Conservation (phyloP, 1,284 basidiomycete genomes). For the Cutaneotrichosporon spelunceum region DNA sequence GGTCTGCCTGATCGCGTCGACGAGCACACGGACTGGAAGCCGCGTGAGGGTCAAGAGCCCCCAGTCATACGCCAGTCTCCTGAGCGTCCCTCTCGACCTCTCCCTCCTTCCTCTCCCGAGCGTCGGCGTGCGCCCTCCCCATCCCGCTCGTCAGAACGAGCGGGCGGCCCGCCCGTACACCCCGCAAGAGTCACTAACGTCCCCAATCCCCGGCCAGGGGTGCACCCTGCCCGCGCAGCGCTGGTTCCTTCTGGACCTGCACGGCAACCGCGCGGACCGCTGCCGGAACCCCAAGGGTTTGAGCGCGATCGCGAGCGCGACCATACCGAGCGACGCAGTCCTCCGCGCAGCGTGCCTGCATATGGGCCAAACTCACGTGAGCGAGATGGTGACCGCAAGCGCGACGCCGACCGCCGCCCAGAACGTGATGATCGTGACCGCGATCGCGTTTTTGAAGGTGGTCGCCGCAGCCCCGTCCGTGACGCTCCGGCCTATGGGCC, state of each 20-base stretch:
- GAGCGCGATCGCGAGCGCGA: constrained; percentile 1
- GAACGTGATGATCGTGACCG: constrained; percentile 4
- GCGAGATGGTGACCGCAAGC: background rate
- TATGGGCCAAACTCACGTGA: background rate
- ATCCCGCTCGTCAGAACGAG: background rate
- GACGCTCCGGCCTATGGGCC: background rate
- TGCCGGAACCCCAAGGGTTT: constrained; percentile 1
- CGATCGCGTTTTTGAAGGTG: background rate
- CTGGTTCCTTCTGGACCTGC: background rate
- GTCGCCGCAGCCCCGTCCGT: constrained; percentile 2
- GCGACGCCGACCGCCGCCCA: background rate
- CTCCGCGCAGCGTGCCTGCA: background rate
- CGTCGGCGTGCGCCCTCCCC: background rate
- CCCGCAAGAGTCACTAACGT: background rate
- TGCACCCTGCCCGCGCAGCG: background rate
- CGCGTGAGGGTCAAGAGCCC: background rate
- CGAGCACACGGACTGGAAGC: background rate
- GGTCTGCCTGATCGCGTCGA: background rate
- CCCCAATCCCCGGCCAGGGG: background rate
- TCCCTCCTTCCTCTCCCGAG: too few relatives aligned
- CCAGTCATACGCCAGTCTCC: background rate
- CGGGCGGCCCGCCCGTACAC: background rate
- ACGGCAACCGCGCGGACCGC: constrained; percentile 12
- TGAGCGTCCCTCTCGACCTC: background rate
- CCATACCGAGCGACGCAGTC: background rate